Evolutionary conservation across 2,329 filamentous ascomycete species (phyloP).

Genomic region (Bipolaris sorokiniana): DNA sequence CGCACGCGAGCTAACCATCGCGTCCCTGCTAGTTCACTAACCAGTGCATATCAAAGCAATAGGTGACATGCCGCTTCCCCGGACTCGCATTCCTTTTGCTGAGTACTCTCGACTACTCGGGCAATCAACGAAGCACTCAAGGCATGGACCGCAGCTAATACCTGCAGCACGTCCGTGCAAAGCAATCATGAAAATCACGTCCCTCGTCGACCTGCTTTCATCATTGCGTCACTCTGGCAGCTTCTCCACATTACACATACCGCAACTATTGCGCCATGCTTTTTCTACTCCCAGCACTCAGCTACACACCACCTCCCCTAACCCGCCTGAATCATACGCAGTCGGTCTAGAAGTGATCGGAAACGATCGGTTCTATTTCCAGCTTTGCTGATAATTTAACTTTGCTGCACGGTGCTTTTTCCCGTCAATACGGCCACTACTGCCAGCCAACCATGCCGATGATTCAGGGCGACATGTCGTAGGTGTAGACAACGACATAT

Average conservation of each 20-base stretch:
- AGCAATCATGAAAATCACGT: background rate
- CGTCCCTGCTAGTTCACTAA: background rate
- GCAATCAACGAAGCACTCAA: background rate
- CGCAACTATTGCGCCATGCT: background rate
- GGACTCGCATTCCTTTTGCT: conserved; percentile 3
- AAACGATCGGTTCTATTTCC: background rate
- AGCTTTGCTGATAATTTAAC: background rate
- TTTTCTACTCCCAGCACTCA: background rate
- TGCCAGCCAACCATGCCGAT: background rate
- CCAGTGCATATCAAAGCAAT: background rate
- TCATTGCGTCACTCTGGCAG: background rate
- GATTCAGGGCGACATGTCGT: background rate
- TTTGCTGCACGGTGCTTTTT: background rate
- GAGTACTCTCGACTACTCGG: background rate
- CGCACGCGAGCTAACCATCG: background rate
- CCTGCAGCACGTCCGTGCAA: background rate
- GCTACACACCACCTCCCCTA: background rate
- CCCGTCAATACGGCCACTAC: background rate
- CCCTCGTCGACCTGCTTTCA: background rate
- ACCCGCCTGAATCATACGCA: background rate
- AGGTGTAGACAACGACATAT: too few relatives aligned
- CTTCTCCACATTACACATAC: background rate
- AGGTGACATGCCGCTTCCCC: conserved; percentile 2
- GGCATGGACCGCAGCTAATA: background rate
- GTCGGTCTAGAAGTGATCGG: background rate